A percentile compares a stretch with the other conserved stretches of the same genome.
Conservation (phyloP, 1,284 basidiomycete species). For the Thecaphora thlaspeos region DNA sequence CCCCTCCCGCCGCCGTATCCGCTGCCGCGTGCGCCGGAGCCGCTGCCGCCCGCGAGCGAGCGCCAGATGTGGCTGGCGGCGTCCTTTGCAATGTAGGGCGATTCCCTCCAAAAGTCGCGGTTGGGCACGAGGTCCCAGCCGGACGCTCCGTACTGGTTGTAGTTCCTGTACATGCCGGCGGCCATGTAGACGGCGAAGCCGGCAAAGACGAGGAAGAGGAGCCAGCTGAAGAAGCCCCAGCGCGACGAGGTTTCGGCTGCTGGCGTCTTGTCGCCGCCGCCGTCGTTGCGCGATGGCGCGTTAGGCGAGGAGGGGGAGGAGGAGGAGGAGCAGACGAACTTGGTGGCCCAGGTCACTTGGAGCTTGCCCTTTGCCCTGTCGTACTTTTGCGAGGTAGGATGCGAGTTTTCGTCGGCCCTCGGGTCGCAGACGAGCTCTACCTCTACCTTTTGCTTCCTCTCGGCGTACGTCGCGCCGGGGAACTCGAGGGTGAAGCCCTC, state of each 20-base stretch:
- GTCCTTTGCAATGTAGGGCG: slow-evolving; percentile 38
- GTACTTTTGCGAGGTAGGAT: slow-evolving; percentile 24
- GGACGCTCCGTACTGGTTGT: slow-evolving; percentile 45
- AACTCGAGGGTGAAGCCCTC: slow-evolving; percentile 30
- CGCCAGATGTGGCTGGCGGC: slow-evolving; percentile 32
- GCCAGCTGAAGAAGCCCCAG: slow-evolving; percentile 40
- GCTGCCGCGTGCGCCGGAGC: slow-evolving; percentile 17
- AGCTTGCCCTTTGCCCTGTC: slow-evolving; percentile 30
- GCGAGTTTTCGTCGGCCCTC: slow-evolving; percentile 22
- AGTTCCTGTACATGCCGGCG: slow-evolving; percentile 46
- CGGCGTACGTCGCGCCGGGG: slow-evolving; percentile 23
- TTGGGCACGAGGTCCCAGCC: slow-evolving; percentile 52
- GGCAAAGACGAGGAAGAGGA: slow-evolving; percentile 23
- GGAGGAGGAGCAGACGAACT: slow-evolving; percentile 29
- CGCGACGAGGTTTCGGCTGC: slow-evolving; percentile 1
- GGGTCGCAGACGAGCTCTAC: slow-evolving; percentile 37
- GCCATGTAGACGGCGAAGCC: slow-evolving; percentile 35
- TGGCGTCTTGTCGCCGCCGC: slow-evolving; percentile 6
- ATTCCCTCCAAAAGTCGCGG: slow-evolving; percentile 49
- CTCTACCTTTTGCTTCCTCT: slow-evolving; percentile 25
- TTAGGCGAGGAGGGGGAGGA: slow-evolving; percentile 9
- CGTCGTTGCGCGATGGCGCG: slow-evolving; percentile 7
- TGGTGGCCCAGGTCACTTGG: slow-evolving; percentile 33
- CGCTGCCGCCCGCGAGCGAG: slow-evolving; percentile 17
- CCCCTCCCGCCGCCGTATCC: slow-evolving; percentile 22